Evolutionary conservation across 192 early-diverging fungal genomes (phyloP).

Genomic region (Endogone sp.): DNA sequence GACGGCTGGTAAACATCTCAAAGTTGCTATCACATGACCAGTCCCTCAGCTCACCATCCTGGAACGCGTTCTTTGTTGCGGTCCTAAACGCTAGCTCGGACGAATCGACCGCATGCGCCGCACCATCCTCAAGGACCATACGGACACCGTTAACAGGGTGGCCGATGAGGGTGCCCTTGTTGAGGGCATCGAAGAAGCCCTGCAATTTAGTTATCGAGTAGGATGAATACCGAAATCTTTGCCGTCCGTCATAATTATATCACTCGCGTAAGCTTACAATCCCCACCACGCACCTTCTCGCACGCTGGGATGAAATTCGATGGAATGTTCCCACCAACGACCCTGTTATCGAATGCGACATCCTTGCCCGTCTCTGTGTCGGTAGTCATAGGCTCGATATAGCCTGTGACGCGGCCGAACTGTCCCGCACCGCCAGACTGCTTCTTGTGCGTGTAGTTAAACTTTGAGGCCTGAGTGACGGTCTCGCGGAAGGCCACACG

Average conservation of each 20-base stretch:
- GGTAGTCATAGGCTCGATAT: conserved; percentile 79
- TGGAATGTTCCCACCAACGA: conserved; percentile 94
- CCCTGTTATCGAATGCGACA: conserved; percentile 75
- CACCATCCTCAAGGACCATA: conserved; percentile 89
- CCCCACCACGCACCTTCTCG: conserved; percentile 60
- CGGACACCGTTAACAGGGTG: conserved; percentile 83
- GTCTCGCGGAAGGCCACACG: conserved; percentile 98
- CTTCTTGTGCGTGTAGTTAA: conserved; percentile 99
- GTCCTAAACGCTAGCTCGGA: conserved; percentile 94
- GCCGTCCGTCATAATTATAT: not conserved
- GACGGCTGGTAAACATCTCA: too few relatives aligned
- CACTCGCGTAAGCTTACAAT: not conserved
- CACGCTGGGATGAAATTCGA: conserved; percentile 89
- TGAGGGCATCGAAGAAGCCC: conserved; percentile 85
- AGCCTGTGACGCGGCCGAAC: conserved; percentile 87
- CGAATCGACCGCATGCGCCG: conserved; percentile 91
- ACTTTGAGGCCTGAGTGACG: conserved; percentile 64
- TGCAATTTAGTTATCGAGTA: conserved; percentile 2
- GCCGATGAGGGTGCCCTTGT: conserved; percentile 90
- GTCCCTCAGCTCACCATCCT: conserved; percentile 65
- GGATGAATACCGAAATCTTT: not conserved
- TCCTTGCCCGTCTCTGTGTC: conserved; percentile 58
- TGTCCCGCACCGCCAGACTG: conserved; percentile 97
- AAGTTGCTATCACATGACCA: too few relatives aligned
- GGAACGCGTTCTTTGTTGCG: conserved; percentile 83